These are phyloP conservation scores for Athelia psychrophila DNA, from an alignment of 1,284 basidiomycete genomes.

Conservation along the genomic window DNA sequence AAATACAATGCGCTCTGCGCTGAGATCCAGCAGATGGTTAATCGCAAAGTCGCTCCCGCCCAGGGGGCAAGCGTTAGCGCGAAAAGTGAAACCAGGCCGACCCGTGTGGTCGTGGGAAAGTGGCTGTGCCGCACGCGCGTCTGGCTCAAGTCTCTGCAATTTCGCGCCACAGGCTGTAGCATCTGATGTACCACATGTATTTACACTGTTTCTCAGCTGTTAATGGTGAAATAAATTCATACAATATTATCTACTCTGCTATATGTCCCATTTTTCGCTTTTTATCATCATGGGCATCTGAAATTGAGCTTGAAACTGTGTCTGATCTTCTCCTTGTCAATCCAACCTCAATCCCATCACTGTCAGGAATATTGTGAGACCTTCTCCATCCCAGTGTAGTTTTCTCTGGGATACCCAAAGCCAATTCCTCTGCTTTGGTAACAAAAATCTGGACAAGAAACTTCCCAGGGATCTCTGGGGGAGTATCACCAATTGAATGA, in stretches of 20 bases:
- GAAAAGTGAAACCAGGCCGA: too few relatives aligned
- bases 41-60: too few relatives aligned
- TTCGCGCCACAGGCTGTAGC: too few relatives aligned
- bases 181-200: too few relatives aligned
- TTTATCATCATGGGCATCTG: neutral
- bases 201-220: too few relatives aligned
- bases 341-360: neutral
- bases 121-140: too few relatives aligned
- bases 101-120: too few relatives aligned
- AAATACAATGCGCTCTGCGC: slow-evolving; percentile 7
- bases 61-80: slow-evolving; percentile 1
- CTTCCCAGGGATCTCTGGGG: neutral
- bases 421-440: neutral
- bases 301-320: neutral
- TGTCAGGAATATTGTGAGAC: neutral
- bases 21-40: too few relatives aligned
- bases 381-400: neutral
- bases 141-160: too few relatives aligned
- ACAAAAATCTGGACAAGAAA: neutral
- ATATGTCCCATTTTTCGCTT: neutral
- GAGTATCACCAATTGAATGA: neutral
- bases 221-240: too few relatives aligned
- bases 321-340: neutral
- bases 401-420: neutral
- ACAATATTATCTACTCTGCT: neutral